A percentile compares a stretch with the other conserved stretches of the same genome.
Evolutionary conservation across 2,329 filamentous ascomycete species (phyloP).

Genomic region (Epichloe uncinata): DNA sequence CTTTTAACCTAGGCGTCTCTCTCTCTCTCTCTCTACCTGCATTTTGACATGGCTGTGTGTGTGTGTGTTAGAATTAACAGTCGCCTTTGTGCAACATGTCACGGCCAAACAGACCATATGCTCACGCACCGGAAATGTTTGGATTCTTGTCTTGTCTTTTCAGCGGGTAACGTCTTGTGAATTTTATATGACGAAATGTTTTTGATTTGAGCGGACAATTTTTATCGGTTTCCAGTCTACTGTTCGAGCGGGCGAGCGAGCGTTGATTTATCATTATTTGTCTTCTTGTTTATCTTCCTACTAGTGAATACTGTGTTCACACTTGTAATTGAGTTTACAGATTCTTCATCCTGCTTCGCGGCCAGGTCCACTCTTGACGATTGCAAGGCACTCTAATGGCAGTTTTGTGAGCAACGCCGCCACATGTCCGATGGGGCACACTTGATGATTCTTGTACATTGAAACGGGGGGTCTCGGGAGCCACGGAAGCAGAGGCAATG

Average conservation of each 20-base stretch:
- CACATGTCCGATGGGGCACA: not conserved
- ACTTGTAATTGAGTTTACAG: not conserved
- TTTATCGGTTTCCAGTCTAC: not conserved
- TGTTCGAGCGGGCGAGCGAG: slow-evolving; percentile 5
- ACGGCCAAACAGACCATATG: slow-evolving; percentile 4
- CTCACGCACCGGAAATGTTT: slow-evolving; percentile 4
- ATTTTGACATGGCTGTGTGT: not conserved
- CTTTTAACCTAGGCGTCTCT: not conserved
- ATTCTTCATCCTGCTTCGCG: not conserved
- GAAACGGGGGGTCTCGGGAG: not conserved
- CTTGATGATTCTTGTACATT: slow-evolving; percentile 4
- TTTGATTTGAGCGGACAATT: not conserved
- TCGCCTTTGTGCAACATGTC: not conserved
- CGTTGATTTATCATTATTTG: not conserved
- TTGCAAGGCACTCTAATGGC: not conserved
- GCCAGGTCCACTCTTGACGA: not conserved
- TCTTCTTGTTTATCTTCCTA: not conserved
- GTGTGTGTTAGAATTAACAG: not conserved
- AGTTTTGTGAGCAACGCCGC: not conserved
- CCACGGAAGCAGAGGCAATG: not conserved
- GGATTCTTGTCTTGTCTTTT: not conserved
- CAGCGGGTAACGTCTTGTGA: not conserved
- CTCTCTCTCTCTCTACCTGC: not conserved
- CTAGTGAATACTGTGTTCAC: not conserved
- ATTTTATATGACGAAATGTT: not conserved